Conservation (phyloP, 2,329 filamentous ascomycete species). For the Epichloe brachyelytri region DNA sequence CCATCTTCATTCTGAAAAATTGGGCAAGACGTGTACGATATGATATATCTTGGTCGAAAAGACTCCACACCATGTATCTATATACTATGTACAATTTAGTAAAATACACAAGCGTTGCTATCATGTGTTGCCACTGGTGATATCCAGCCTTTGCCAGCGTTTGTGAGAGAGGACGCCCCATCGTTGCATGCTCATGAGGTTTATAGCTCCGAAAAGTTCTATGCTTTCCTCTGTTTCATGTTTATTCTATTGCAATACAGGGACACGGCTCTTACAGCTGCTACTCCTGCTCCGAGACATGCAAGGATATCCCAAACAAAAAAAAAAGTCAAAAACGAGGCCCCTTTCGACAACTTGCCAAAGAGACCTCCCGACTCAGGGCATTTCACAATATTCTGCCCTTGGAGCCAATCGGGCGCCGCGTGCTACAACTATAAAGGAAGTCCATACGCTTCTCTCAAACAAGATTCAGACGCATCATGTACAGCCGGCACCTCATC, state of each 20-base stretch:
- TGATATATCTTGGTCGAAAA: background rate
- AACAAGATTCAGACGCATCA: background rate
- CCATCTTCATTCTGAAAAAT: too few species aligned
- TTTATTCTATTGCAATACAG: background rate
- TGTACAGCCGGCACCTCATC: background rate
- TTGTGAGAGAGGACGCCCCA: too few species aligned
- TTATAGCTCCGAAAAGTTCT: too few species aligned
- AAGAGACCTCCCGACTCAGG: constrained; percentile 9
- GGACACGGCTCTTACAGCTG: background rate
- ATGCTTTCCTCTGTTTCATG: background rate
- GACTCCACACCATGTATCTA: constrained; percentile 1
- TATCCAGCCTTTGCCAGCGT: too few species aligned
- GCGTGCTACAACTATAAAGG: background rate
- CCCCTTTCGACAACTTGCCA: background rate
- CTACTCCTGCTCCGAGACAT: background rate
- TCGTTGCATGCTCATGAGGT: too few species aligned
- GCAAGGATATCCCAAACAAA: background rate
- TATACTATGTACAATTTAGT: background rate
- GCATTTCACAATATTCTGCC: constrained; percentile 58
- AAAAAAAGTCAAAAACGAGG: background rate
- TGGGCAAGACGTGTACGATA: background rate
- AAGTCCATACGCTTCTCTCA: background rate
- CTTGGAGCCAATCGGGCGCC: constrained; percentile 3
- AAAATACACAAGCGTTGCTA: background rate
- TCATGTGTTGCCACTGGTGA: too few species aligned